Percentiles rank a stretch among this genome's conserved stretches.
phyloP scores from a whole-genome alignment of 208 protist genomes.

The Trypanosoma caninum region DNA sequence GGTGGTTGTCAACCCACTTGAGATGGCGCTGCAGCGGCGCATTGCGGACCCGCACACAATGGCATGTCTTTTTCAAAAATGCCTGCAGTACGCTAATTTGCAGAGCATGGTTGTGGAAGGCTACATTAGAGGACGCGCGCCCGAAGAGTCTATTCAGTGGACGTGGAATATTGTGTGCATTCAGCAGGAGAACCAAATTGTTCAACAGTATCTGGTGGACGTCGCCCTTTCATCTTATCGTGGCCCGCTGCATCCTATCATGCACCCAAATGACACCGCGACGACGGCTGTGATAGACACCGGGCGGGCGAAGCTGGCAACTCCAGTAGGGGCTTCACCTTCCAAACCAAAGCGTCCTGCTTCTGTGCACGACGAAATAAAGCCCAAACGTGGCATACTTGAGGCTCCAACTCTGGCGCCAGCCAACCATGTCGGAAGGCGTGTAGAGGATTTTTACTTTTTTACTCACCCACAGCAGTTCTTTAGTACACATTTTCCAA shows the following conservation, averaged over 20 bases:
- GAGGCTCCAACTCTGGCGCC: slow-evolving; percentile 16
- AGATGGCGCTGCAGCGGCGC: slow-evolving; percentile 37
- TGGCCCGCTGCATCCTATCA: slow-evolving; percentile 26
- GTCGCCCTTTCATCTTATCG: slow-evolving; percentile 39
- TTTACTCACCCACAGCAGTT: slow-evolving; percentile 56
- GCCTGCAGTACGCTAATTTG: slow-evolving; percentile 45
- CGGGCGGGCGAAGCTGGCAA: not conserved
- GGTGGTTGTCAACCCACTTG: slow-evolving; percentile 26
- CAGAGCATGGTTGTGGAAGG: slow-evolving; percentile 52
- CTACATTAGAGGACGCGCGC: slow-evolving; percentile 39
- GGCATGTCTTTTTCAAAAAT: slow-evolving; percentile 55
- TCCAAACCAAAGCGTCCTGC: slow-evolving; percentile 4
- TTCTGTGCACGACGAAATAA: not conserved
- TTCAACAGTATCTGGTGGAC: slow-evolving; percentile 55
- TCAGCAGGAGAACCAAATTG: slow-evolving; percentile 18
- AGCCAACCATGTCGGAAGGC: not conserved
- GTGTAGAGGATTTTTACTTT: slow-evolving; percentile 72
- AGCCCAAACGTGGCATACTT: slow-evolving; percentile 8
- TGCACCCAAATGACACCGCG: slow-evolving; percentile 4
- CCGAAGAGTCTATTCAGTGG: slow-evolving; percentile 61
- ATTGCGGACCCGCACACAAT: slow-evolving; percentile 31
- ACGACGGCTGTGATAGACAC: not conserved
- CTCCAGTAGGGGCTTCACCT: not conserved
- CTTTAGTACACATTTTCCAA: slow-evolving; percentile 60
- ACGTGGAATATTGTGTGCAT: slow-evolving; percentile 69